These are phyloP conservation scores for Schizosaccharomyces octosporus DNA, from an alignment of 805 yeast species.

Conservation along the genomic window DNA sequence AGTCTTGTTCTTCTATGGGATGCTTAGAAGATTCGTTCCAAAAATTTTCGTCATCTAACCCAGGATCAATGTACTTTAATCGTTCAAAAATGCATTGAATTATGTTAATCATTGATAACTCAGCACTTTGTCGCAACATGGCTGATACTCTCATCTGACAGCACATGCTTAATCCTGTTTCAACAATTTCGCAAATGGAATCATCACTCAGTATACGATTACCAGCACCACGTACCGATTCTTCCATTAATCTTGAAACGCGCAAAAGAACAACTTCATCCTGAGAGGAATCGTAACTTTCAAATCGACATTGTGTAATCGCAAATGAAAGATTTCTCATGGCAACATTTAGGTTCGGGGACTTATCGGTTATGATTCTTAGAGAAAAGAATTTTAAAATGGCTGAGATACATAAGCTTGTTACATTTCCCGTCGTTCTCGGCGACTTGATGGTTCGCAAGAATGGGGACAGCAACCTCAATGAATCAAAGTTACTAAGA, in stretches of 20 bases:
- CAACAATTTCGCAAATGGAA: slow-evolving; percentile 64
- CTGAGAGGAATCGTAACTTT: slow-evolving; percentile 74
- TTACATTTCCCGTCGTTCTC: slow-evolving; percentile 63
- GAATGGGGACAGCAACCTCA: slow-evolving; percentile 67
- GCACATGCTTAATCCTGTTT: slow-evolving; percentile 74
- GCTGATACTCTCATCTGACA: slow-evolving; percentile 82
- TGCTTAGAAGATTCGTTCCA: not conserved
- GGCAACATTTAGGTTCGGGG: slow-evolving; percentile 31
- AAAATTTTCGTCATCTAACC: not conserved
- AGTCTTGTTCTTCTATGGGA: not conserved
- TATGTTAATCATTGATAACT: slow-evolving; percentile 46
- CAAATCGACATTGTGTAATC: slow-evolving; percentile 81
- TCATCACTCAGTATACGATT: slow-evolving; percentile 55
- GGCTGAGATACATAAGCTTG: slow-evolving; percentile 56
- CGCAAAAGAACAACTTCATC: slow-evolving; percentile 79
- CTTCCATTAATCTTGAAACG: slow-evolving; percentile 52
- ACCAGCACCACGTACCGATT: slow-evolving; percentile 35
- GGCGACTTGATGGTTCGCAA: slow-evolving; percentile 61
- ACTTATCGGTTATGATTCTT: slow-evolving; percentile 31
- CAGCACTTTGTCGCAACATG: slow-evolving; percentile 70
- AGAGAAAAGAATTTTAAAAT: slow-evolving; percentile 49
- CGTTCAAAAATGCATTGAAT: slow-evolving; percentile 44
- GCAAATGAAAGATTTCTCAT: slow-evolving; percentile 46
- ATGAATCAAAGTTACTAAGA: slow-evolving; percentile 36
- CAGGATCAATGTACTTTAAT: slow-evolving; percentile 24